Conservation (phyloP, 352 stramenopile genomes). For the Paralagenidium karlingii region DNA sequence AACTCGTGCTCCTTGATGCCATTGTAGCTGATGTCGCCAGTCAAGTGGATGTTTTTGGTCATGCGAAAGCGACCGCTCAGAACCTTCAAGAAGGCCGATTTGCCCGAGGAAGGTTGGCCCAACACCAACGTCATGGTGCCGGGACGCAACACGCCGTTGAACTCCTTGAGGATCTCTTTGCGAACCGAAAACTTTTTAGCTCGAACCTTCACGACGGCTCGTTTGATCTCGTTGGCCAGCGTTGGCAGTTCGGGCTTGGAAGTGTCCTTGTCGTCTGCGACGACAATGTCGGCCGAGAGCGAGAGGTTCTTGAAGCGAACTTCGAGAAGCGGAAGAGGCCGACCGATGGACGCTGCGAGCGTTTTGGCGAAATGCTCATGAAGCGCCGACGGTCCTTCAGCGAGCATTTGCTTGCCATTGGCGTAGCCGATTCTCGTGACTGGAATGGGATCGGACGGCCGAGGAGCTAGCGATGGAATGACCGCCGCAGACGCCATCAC, state of each 20-base stretch:
- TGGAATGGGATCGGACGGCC: no score
- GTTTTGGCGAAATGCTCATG: slow-evolving; percentile 23
- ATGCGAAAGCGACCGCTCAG: slow-evolving; percentile 17
- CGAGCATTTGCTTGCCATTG: slow-evolving; percentile 19
- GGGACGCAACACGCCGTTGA: slow-evolving; percentile 12
- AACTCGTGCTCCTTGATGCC: slow-evolving; percentile 15
- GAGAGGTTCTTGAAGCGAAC: slow-evolving; percentile 21
- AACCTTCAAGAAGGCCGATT: slow-evolving; percentile 31
- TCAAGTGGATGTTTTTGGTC: slow-evolving; percentile 4
- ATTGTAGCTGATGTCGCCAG: slow-evolving; percentile 31
- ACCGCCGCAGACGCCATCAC: no score
- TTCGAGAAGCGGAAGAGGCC: slow-evolving; percentile 14
- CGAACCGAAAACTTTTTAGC: slow-evolving; percentile 15
- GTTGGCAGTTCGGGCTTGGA: slow-evolving; percentile 18
- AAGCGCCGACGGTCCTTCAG: slow-evolving; percentile 15
- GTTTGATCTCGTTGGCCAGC: slow-evolving; percentile 15
- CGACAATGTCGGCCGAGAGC: slow-evolving; percentile 13
- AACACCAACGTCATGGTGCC: slow-evolving; percentile 23
- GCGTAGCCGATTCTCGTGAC: no score
- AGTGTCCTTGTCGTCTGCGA: slow-evolving; percentile 5
- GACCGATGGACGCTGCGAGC: slow-evolving; percentile 15
- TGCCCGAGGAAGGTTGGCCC: slow-evolving; percentile 28
- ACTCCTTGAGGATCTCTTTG: slow-evolving; percentile 27
- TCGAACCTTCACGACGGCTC: slow-evolving; percentile 7
- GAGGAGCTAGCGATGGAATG: no score